phyloP scores from a whole-genome alignment of 495 filamentous ascomycete genomes.

The Venustampulla echinocandica region DNA sequence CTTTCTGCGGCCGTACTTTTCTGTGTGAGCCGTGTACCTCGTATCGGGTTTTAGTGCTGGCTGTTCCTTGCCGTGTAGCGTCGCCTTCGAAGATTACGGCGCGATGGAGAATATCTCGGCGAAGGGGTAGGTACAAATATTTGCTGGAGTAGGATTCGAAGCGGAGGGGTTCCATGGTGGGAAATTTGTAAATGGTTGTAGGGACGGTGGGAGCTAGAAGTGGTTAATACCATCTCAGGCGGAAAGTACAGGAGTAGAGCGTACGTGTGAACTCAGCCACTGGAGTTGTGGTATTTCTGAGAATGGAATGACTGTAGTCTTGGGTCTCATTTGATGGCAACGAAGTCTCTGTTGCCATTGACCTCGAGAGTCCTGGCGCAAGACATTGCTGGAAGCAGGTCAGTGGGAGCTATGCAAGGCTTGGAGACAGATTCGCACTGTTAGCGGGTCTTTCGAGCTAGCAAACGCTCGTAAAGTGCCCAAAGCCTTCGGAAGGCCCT shows the following conservation, averaged over 20 bases:
- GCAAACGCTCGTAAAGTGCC: conserved; percentile 20
- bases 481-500: conserved; percentile 32
- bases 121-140: conserved; percentile 77
- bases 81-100: conserved; percentile 92
- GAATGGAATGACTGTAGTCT: conserved; percentile 7
- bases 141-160: conserved; percentile 71
- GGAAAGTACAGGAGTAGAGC: not conserved
- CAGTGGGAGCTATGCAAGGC: not conserved
- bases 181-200: conserved; percentile 84
- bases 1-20: conserved; percentile 82
- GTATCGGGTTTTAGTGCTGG: conserved; percentile 70
- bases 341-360: conserved; percentile 71
- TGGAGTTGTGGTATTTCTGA: conserved; percentile 4
- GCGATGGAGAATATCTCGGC: conserved; percentile 86
- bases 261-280: conserved; percentile 7
- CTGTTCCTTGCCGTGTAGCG: conserved; percentile 76
- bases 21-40: conserved; percentile 74
- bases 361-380: conserved; percentile 40
- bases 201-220: conserved; percentile 49
- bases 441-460: conserved; percentile 31
- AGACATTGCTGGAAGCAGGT: conserved; percentile 46
- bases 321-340: conserved; percentile 17
- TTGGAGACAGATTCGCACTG: conserved; percentile 24
- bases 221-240: conserved; percentile 1
- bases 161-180: conserved; percentile 72